Evolutionary conservation across 2,329 filamentous ascomycete species (phyloP), one percentile per base, ranked within the genome.

Genomic region (Aspergillus hortae): DNA sequence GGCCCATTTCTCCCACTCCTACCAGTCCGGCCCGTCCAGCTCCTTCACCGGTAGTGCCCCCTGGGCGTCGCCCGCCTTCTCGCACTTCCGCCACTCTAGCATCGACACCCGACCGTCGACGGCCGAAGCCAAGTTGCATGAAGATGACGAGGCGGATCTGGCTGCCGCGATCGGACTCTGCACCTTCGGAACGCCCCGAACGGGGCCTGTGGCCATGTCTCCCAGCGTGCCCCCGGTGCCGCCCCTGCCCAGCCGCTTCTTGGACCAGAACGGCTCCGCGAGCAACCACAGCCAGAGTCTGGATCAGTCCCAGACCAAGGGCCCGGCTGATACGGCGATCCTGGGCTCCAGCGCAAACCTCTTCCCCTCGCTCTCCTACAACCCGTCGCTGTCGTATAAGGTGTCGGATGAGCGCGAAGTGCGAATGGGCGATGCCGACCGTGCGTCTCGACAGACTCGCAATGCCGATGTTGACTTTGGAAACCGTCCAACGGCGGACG

Each of bases 131-230:
- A 89, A 87, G 66, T 77, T 79, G 48, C 86, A 85, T 7, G 87
- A 90, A 51, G 85, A 92, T 63, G 90, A 95, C 58, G 92, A 95
- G 66, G 87, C 85, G 44, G 90, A 95, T 59, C 80, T 97, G 53
- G 92, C 91, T 17, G 92, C 92, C 12, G 92, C 92, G 3, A 90
- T 96, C 46, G 90, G 94, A 61, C 79, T 96, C 59, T 84, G 96
- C 56, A 95, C 90, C 71, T 94, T 95, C 69, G 86, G 87, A 59
- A 96, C 91, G 44, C 85, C 89, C 55, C 82, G 86, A 63, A 84
- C 81, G 56, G 78, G 84, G 51, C 80, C 86, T 40, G 77, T 81
- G 12, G 78, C 80, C 46, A 76, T 91, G 54, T 80, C 84, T 4
- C 77, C 82, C 3, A 89, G 95, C 62, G 85, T 90, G 4, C 92